Evolutionary conservation across 2,329 filamentous ascomycete species (phyloP).

Genomic region (Hymenoscyphus occultus): DNA sequence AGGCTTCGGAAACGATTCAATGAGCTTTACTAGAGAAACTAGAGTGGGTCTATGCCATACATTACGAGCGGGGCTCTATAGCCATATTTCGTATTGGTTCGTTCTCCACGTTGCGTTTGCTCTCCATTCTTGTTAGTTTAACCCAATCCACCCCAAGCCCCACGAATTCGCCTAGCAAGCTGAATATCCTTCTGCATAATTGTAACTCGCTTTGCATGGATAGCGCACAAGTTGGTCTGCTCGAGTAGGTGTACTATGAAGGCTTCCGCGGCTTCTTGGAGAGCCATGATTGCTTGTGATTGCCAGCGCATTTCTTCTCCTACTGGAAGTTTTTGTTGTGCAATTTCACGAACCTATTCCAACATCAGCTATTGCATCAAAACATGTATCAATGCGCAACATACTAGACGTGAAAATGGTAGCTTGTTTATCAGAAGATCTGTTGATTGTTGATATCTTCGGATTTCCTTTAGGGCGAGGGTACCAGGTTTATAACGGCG

Average conservation of each 20-base stretch:
- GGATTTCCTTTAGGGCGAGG: too few relatives aligned
- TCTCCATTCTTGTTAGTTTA: too few relatives aligned
- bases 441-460: constrained; percentile 83
- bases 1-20: too few relatives aligned
- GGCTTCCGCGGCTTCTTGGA: constrained; percentile 95
- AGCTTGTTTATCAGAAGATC: constrained; percentile 81
- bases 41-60: too few relatives aligned
- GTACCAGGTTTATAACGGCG: constrained; percentile 76
- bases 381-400: constrained; percentile 28
- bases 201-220: constrained; percentile 94
- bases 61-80: too few relatives aligned
- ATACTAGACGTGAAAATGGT: constrained; percentile 73
- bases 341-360: constrained; percentile 68
- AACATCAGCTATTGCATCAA: neutral
- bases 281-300: constrained; percentile 86
- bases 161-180: constrained; percentile 76
- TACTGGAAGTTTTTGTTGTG: constrained; percentile 57
- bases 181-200: constrained; percentile 99
- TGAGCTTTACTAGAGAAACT: too few relatives aligned
- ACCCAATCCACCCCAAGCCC: constrained; percentile 70
- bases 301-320: constrained; percentile 85
- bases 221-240: constrained; percentile 91
- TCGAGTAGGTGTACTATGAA: constrained; percentile 97
- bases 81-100: too few relatives aligned
- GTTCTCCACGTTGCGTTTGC: too few relatives aligned